A percentile compares a stretch with the other conserved stretches of the same genome.
phyloP scores from a whole-genome alignment of 345 rosid genomes.

The Brassica incana region DNA sequence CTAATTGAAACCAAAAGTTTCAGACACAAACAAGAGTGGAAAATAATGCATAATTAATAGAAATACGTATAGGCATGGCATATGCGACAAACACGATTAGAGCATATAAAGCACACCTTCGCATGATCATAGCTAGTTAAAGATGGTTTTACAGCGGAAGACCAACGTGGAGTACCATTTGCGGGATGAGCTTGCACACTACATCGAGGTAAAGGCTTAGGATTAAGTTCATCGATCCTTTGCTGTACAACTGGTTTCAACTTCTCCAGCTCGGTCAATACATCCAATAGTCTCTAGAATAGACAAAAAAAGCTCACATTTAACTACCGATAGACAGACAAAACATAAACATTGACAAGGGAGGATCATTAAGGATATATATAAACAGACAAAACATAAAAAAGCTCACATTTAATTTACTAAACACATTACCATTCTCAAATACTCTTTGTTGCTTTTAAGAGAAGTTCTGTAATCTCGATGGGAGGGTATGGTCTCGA shows the following conservation, averaged over 20 bases:
- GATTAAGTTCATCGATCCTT: conserved; percentile 58
- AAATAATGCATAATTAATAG: not conserved
- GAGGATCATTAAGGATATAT: not conserved
- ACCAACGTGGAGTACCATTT: conserved; percentile 49
- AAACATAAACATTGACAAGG: not conserved
- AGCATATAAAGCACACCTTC: conserved; percentile 51
- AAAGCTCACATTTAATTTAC: not conserved
- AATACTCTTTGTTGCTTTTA: conserved; percentile 50
- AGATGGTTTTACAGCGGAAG: conserved; percentile 50
- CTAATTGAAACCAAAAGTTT: not conserved
- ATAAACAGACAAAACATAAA: not conserved
- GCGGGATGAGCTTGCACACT: conserved; percentile 42
- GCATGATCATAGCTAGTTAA: conserved; percentile 39
- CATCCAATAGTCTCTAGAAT: conserved; percentile 63
- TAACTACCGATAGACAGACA: conserved; percentile 4
- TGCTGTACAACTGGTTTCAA: conserved; percentile 79
- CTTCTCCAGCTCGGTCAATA: conserved; percentile 77
- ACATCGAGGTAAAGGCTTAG: conserved; percentile 45
- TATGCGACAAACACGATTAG: conserved; percentile 28
- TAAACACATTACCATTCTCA: conserved; percentile 56
- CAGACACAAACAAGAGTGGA: not conserved
- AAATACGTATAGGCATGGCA: conserved; percentile 8
- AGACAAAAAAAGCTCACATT: conserved; percentile 28
- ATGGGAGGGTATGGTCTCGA: conserved; percentile 92
- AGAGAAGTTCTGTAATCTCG: conserved; percentile 63